These are phyloP conservation scores for Edaphochlamys debaryana DNA, from an alignment of 139 green algal species.

Conservation along the genomic window DNA sequence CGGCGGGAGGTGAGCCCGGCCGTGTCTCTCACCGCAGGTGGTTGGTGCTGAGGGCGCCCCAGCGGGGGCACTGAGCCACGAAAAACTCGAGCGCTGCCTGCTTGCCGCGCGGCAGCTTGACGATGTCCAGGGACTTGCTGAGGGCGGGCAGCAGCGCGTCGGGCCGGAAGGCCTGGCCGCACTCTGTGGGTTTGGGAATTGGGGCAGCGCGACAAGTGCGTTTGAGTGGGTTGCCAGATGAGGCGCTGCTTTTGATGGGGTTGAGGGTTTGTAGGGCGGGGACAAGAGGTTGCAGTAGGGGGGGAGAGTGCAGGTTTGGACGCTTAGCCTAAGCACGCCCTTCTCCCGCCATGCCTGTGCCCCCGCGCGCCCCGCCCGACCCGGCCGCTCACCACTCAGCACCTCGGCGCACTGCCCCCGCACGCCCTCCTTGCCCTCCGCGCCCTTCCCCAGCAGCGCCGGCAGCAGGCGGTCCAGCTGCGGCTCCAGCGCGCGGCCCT, in stretches of 20 bases:
- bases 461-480: conserved; percentile 71
- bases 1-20: no score
- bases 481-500: conserved; percentile 50
- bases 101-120: conserved; percentile 54
- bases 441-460: conserved; percentile 61
- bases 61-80: not conserved
- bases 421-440: conserved; percentile 68
- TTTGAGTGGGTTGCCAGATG: no score
- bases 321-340: no score
- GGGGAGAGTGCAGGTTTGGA: no score
- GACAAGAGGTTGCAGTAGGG: not conserved
- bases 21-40: no score
- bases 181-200: conserved; percentile 19
- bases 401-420: conserved; percentile 40
- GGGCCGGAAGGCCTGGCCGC: conserved; percentile 11
- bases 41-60: no score
- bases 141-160: conserved; percentile 65
- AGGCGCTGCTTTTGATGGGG: no score
- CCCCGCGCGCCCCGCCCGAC: not conserved
- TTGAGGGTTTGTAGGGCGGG: not conserved
- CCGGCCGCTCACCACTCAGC: conserved; percentile 43
- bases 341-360: no score
- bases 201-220: not conserved
- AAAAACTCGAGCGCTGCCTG: conserved; percentile 70
- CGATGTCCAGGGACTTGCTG: conserved; percentile 51